A percentile compares a stretch with the other conserved stretches of the same genome.
These are phyloP conservation scores for Quercus tomentella DNA, from an alignment of 331 rosid genomes.

Conservation along the genomic window DNA sequence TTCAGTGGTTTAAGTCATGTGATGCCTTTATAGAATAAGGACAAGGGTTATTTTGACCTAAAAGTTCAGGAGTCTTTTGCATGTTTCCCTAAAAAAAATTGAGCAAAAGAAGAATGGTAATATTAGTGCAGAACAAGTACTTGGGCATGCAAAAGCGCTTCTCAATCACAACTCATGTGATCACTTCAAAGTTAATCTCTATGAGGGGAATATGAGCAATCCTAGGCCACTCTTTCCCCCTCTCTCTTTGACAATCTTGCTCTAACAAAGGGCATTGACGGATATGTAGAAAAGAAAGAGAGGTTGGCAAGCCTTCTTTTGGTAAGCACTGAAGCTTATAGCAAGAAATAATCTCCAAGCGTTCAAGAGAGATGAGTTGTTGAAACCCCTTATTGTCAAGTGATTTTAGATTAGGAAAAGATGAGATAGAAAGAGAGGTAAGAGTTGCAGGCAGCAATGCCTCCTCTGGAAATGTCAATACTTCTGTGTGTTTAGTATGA, in stretches of 20 bases:
- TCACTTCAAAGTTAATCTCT: too few species aligned
- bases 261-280: background rate
- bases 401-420: background rate
- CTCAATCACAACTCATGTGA: too few species aligned
- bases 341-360: accelerated
- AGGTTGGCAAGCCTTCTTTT: slow-evolving; percentile 10
- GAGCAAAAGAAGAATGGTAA: too few species aligned
- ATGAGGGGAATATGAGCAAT: slow-evolving; percentile 1
- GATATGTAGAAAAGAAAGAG: background rate
- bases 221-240: slow-evolving; percentile 3
- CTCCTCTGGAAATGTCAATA: slow-evolving; percentile 28
- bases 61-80: too few species aligned
- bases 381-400: slow-evolving; percentile 11
- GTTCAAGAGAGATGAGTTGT: slow-evolving; percentile 24
- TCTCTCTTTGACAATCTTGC: background rate
- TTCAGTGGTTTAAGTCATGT: too few species aligned
- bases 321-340: slow-evolving; percentile 13
- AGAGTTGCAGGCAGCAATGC: slow-evolving; percentile 21
- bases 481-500: slow-evolving; percentile 1
- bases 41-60: too few species aligned
- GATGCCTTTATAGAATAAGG: too few species aligned
- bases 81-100: too few species aligned
- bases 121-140: too few species aligned
- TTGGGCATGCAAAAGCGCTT: too few species aligned
- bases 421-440: background rate